phyloP scores from a whole-genome alignment of 176 grass and related monocot species.

The Areca catechu region DNA sequence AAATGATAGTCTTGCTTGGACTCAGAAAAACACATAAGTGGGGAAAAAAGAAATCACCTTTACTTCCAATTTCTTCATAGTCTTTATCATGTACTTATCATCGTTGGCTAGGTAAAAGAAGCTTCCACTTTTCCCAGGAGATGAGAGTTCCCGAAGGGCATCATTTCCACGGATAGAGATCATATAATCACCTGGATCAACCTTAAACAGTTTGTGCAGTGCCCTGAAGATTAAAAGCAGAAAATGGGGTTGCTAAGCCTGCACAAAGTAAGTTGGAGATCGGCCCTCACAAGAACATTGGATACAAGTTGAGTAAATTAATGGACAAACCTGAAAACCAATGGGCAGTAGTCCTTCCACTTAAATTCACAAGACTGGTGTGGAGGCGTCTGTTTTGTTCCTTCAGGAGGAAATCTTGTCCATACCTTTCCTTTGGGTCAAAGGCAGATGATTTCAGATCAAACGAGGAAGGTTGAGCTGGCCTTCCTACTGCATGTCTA shows the following conservation, averaged over 20 bases:
- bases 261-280: no score
- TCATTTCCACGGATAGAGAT: constrained; percentile 58
- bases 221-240: constrained; percentile 18
- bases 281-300: no score
- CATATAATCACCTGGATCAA: constrained; percentile 71
- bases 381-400: constrained; percentile 68
- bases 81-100: constrained; percentile 80
- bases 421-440: constrained; percentile 89
- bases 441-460: constrained; percentile 78
- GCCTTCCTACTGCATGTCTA: constrained; percentile 75
- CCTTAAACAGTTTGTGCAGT: constrained; percentile 54
- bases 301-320: no score
- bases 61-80: constrained; percentile 78
- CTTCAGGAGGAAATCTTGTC: constrained; percentile 80
- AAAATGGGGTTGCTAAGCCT: no score
- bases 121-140: constrained; percentile 69
- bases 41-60: constrained; percentile 26
- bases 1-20: neutral
- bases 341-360: constrained; percentile 87
- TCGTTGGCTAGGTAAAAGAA: constrained; percentile 83
- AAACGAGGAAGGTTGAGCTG: constrained; percentile 36
- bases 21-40: no score
- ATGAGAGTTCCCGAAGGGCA: constrained; percentile 54
- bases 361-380: constrained; percentile 72
- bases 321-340: constrained; percentile 60